phyloP scores from a whole-genome alignment of 106 monocot genomes.

The Acanthochlamys bracteata region DNA sequence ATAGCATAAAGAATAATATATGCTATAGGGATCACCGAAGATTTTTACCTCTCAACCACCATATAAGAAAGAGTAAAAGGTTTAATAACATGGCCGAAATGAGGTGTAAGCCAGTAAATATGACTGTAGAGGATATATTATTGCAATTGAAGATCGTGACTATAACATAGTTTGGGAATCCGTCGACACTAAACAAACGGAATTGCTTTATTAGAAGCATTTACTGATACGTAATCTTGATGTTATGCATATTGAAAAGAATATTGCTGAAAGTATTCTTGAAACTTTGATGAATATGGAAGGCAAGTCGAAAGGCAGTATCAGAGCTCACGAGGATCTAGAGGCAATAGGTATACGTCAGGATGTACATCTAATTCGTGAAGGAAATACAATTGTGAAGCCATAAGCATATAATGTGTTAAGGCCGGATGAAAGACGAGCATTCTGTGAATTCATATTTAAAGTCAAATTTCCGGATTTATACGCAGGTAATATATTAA shows the following conservation, averaged over 20 bases:
- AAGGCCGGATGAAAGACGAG: not conserved
- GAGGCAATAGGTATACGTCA: not conserved
- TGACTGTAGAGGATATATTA: too few relatives aligned
- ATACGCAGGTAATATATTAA: too few relatives aligned
- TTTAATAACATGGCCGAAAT: too few relatives aligned
- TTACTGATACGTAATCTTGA: constrained; percentile 3
- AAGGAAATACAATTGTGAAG: not conserved
- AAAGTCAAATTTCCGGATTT: not conserved
- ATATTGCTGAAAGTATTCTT: not conserved
- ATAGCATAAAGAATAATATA: too few relatives aligned
- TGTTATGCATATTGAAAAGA: constrained; percentile 15
- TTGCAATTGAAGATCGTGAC: too few relatives aligned
- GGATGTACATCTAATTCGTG: not conserved
- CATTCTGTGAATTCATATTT: not conserved
- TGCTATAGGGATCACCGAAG: too few relatives aligned
- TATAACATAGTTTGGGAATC: too few relatives aligned
- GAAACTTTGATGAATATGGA: constrained; percentile 6
- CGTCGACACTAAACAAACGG: too few relatives aligned
- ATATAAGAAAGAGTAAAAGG: too few relatives aligned
- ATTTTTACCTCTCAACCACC: too few relatives aligned
- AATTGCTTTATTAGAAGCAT: constrained; percentile 6
- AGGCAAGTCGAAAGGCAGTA: constrained; percentile 6
- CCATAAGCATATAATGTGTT: not conserved
- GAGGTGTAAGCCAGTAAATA: too few relatives aligned
- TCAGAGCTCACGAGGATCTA: constrained; percentile 1